phyloP scores from a whole-genome alignment of 164 flowering plant genomes.

The Stephania cephalantha region DNA sequence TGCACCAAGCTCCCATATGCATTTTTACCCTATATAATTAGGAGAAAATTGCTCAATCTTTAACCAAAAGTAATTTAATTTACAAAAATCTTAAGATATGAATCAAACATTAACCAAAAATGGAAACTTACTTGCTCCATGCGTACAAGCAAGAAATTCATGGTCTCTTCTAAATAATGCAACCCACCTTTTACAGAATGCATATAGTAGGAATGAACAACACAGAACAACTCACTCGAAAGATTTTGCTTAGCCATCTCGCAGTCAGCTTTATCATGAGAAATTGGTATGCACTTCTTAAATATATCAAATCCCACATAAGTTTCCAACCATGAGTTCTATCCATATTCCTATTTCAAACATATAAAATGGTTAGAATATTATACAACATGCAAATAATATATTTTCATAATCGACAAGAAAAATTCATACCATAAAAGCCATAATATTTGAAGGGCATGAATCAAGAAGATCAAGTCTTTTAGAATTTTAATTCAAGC shows the following conservation, averaged over 20 bases:
- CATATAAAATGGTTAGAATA: constrained; percentile 14
- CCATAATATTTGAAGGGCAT: constrained; percentile 78
- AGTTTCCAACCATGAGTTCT: constrained; percentile 79
- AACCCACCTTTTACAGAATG: constrained; percentile 89
- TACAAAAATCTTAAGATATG: not conserved
- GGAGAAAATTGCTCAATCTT: not conserved
- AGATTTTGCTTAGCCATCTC: constrained; percentile 42
- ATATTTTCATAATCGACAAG: constrained; percentile 3
- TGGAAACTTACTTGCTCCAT: constrained; percentile 49
- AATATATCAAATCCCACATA: constrained; percentile 56
- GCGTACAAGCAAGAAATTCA: constrained; percentile 59
- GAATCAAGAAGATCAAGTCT: constrained; percentile 94
- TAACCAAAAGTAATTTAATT: not conserved
- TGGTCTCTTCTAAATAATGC: constrained; percentile 92
- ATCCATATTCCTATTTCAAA: constrained; percentile 73
- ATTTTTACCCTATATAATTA: constrained; percentile 44
- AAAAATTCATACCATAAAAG: constrained; percentile 63
- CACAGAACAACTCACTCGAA: constrained; percentile 56
- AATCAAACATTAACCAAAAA: not conserved
- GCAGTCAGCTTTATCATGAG: constrained; percentile 22
- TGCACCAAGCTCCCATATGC: constrained; percentile 48
- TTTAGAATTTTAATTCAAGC: constrained; percentile 61
- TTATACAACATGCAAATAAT: not conserved
- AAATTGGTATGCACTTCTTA: constrained; percentile 41
- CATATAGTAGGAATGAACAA: constrained; percentile 73